Evolutionary conservation across 257 asterid genomes (phyloP).

Genomic region (Asclepias syriaca): DNA sequence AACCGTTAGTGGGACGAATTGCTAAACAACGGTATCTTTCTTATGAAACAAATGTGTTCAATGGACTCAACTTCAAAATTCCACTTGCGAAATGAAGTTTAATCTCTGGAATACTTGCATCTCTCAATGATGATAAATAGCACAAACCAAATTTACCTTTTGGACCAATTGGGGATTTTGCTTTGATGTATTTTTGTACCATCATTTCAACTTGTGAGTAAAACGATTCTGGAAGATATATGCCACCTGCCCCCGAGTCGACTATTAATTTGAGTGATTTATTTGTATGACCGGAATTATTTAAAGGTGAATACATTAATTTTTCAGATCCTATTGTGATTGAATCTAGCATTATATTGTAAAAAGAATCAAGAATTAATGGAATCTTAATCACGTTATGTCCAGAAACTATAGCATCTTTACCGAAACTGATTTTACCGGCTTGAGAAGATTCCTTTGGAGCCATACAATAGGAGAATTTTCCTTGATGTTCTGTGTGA

Average conservation of each 20-base stretch:
- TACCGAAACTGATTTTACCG: conserved; percentile 26
- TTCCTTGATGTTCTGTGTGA: conserved; percentile 25
- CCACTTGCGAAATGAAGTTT: not conserved
- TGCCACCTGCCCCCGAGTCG: not conserved
- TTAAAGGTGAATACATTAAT: no score
- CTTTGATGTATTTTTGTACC: no score
- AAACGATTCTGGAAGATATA: not conserved
- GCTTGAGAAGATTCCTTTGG: conserved; percentile 18
- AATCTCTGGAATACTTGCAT: not conserved
- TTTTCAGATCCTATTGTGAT: not conserved
- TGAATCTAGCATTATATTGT: not conserved
- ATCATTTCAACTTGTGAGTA: no score
- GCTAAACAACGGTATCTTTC: not conserved
- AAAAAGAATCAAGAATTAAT: conserved; percentile 1
- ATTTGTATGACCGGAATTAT: no score
- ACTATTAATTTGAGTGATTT: no score
- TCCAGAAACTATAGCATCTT: conserved; percentile 6
- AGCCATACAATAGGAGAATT: conserved; percentile 61
- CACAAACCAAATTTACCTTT: not conserved
- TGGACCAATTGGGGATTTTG: no score
- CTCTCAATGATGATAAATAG: not conserved
- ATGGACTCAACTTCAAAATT: not conserved
- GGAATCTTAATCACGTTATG: conserved; percentile 22
- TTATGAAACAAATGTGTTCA: not conserved
- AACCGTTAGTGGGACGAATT: not conserved